Evolutionary conservation across 345 rosid species (phyloP).

Genomic region (Citrus trifoliata): DNA sequence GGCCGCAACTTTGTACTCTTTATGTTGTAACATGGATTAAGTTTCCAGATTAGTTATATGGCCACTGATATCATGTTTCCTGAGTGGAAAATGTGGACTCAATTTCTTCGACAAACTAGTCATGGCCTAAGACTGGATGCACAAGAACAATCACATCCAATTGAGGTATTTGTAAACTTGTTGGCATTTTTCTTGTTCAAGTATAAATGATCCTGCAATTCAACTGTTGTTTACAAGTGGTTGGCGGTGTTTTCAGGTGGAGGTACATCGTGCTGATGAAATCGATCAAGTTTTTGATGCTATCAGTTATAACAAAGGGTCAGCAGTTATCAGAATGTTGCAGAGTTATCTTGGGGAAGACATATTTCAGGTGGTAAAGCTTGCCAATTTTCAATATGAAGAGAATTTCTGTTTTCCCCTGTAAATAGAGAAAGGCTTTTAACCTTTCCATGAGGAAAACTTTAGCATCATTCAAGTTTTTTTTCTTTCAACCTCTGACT

Average conservation of each 20-base stretch:
- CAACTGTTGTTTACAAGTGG: neutral
- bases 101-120: slow-evolving; percentile 27
- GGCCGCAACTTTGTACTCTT: neutral
- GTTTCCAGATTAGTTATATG: slow-evolving; percentile 38
- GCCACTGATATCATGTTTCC: slow-evolving; percentile 36
- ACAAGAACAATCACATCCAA: slow-evolving; percentile 36
- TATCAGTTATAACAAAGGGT: slow-evolving; percentile 40
- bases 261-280: slow-evolving; percentile 24
- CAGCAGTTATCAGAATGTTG: slow-evolving; percentile 42
- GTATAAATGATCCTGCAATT: neutral
- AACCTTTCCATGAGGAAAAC: no score
- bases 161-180: slow-evolving; percentile 24
- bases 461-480: no score
- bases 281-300: slow-evolving; percentile 35
- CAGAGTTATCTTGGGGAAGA: slow-evolving; percentile 39
- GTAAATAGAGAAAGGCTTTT: no score
- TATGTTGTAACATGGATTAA: neutral
- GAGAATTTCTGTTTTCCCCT: no score
- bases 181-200: neutral
- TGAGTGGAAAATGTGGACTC: slow-evolving; percentile 47
- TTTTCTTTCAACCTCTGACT: neutral
- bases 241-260: slow-evolving; percentile 23
- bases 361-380: slow-evolving; percentile 26
- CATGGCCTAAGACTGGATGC: slow-evolving; percentile 30
- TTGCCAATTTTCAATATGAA: no score